phyloP scores from a whole-genome alignment of 2,329 filamentous ascomycete species.

The Bisporella sp. region DNA sequence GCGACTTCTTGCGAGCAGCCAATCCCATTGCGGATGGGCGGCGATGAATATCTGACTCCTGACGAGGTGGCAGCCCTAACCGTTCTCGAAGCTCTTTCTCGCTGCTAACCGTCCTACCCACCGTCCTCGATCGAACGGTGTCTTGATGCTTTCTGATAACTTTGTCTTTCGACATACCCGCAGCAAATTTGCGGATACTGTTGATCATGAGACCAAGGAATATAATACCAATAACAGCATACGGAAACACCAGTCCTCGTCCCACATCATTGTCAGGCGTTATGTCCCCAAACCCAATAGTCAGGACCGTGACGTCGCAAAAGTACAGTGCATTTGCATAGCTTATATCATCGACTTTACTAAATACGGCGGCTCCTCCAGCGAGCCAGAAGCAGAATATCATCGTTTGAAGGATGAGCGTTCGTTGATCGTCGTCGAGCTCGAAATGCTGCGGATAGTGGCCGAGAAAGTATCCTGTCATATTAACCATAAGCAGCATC shows the following conservation, averaged over 20 bases:
- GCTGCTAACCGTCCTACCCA: conserved; percentile 45
- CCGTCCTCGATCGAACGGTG: conserved; percentile 43
- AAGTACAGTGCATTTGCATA: conserved; percentile 56
- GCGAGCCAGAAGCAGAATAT: conserved; percentile 64
- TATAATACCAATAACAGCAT: conserved; percentile 60
- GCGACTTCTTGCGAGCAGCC: conserved; percentile 19
- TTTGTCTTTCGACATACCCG: conserved; percentile 53
- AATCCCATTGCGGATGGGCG: conserved; percentile 17
- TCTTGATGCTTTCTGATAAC: conserved; percentile 53
- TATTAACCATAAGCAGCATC: conserved; percentile 59
- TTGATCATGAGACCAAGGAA: conserved; percentile 63
- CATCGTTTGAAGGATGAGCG: conserved; percentile 64
- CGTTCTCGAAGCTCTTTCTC: conserved; percentile 40
- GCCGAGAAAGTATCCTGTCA: conserved; percentile 61
- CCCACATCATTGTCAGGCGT: conserved; percentile 43
- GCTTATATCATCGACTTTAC: conserved; percentile 46
- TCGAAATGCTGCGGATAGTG: conserved; percentile 63
- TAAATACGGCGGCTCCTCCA: conserved; percentile 56
- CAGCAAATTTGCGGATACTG: conserved; percentile 54
- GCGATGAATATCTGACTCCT: conserved; percentile 8
- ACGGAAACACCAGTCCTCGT: conserved; percentile 58
- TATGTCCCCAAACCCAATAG: conserved; percentile 57
- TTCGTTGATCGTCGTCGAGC: conserved; percentile 59
- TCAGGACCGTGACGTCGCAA: conserved; percentile 54
- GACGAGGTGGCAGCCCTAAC: conserved; percentile 28